Evolutionary conservation across 2,329 filamentous ascomycete species (phyloP).

Genomic region (Fusarium fujikuroi): DNA sequence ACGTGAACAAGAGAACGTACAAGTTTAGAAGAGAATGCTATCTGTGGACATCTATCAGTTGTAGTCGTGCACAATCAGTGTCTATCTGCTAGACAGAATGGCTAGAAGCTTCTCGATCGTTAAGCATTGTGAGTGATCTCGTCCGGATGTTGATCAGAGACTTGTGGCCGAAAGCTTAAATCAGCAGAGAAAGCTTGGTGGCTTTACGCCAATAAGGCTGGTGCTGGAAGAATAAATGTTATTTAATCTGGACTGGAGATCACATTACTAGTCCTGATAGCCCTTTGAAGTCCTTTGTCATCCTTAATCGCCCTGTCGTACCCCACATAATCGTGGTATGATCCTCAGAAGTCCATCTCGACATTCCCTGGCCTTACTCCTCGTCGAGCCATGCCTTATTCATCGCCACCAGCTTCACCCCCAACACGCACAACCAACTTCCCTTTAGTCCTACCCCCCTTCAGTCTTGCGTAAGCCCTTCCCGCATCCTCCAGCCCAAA

Average conservation of each 20-base stretch:
- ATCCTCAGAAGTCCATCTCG: accelerated
- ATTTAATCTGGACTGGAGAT: neutral
- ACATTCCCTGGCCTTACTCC: neutral
- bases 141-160: no score
- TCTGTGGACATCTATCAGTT: no score
- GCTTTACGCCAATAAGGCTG: no score
- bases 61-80: no score
- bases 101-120: no score
- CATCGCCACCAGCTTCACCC: neutral
- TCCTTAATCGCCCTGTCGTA: accelerated
- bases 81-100: no score
- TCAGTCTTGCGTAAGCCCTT: slow-evolving; percentile 23
- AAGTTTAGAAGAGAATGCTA: no score
- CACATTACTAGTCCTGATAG: accelerated
- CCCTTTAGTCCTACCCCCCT: neutral
- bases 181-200: no score
- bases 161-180: no score
- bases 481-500: slow-evolving; percentile 5
- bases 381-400: neutral
- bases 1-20: no score
- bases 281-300: accelerated
- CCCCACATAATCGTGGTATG: accelerated
- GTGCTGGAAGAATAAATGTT: neutral
- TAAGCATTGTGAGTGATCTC: no score
- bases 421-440: slow-evolving; percentile 24